Base-by-base conservation (phyloP, 768 basidiomycete species). In the Pleurotus tuber-regium region DNA sequence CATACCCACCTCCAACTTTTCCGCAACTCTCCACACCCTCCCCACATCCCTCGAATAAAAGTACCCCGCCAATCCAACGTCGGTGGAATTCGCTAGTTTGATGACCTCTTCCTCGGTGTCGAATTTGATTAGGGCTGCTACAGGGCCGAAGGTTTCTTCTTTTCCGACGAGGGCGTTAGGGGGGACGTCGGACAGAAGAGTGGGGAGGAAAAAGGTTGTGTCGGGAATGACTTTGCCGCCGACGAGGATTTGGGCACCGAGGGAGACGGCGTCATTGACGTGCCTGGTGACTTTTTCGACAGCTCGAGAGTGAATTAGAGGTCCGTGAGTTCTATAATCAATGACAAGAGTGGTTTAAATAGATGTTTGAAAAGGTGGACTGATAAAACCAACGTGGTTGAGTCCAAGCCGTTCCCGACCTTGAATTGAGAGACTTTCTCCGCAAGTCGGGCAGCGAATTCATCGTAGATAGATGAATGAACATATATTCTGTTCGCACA, bases 61-160 rank as follows among this genome's bases (percentile, higher is more conserved):
- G 70, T 98, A 97, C 4, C 94, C 95, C 16, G 96, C 93, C 19
- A 99, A 75, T 0, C 97, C 97, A 23, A 89, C 82, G 16, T 89
- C 82, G 1, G 85, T 77, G 59, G 80, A 72, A 67, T 99, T 98
- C 26, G 96, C 96, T 46, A 92, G 68, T 58, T 77, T 75, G 51
- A 98, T 75, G 1, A 93, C 94, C 66, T 98, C 89, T 38, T 94
- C 93, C 70, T 99, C 97, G 0, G 92, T 93, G 66, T 90, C 84
- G 63, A 99, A 99, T 63, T 86, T 87, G 65, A 80, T 85, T 19
- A 99, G 71, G 5, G 89, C 87, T 0, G 93, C 93, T 31, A 96
- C 67, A 0, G 92, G 95, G 0, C 96, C 97, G 61, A 99, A 99
- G 0, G 97, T 98, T 75, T 99, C 97, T 65, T 98, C 97, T 8